Conservation (phyloP, 1,139 yeast species). For the Zygosaccharomyces pseudobailii region DNA sequence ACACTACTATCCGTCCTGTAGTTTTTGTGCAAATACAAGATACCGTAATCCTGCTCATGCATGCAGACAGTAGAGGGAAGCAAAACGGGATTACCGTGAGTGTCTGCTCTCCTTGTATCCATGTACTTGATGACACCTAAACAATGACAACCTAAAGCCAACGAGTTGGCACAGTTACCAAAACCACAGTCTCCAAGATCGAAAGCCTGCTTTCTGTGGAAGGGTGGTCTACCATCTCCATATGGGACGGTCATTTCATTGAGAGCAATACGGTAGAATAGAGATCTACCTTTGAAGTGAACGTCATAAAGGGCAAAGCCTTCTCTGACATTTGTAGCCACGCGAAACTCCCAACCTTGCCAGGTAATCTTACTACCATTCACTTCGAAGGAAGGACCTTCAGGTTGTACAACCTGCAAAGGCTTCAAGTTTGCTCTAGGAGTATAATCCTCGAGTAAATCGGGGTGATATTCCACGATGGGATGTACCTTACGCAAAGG, state of each 20-base stretch:
- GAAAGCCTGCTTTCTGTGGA: constrained; percentile 88
- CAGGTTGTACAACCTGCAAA: constrained; percentile 71
- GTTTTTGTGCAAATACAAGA: constrained; percentile 79
- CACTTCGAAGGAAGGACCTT: constrained; percentile 74
- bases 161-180: constrained; percentile 71
- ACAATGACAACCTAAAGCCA: constrained; percentile 83
- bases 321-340: constrained; percentile 72
- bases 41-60: constrained; percentile 86
- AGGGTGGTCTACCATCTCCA: constrained; percentile 87
- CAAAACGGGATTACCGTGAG: constrained; percentile 59
- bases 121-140: constrained; percentile 79
- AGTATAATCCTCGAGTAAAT: constrained; percentile 54
- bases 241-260: constrained; percentile 93
- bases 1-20: constrained; percentile 71
- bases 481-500: constrained; percentile 54
- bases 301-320: constrained; percentile 78
- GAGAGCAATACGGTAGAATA: constrained; percentile 71
- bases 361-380: constrained; percentile 64
- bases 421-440: constrained; percentile 64
- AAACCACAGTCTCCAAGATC: constrained; percentile 91
- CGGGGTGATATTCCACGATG: constrained; percentile 69
- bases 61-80: constrained; percentile 76
- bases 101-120: constrained; percentile 58
- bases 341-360: constrained; percentile 91
- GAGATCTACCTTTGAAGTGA: constrained; percentile 74